Percentiles rank a stretch among this genome's conserved stretches.
phyloP scores from a whole-genome alignment of 371 early-diverging fungal species.

The Parasitella parasitica region DNA sequence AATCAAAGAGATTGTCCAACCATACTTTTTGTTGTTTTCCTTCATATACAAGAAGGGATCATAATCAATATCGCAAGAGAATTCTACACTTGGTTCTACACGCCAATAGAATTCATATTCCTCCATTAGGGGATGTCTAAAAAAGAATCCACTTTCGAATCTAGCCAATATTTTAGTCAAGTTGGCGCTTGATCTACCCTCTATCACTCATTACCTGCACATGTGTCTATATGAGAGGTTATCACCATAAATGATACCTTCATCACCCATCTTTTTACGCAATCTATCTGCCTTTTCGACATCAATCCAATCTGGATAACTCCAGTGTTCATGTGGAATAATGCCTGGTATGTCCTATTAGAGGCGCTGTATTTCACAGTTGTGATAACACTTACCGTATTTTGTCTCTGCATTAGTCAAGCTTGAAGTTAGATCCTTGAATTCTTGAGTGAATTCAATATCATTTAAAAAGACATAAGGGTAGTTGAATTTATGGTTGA shows the following conservation, averaged over 20 bases:
- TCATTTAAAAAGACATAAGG: constrained; percentile 90
- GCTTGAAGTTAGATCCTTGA: constrained; percentile 57
- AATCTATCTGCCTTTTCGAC: constrained; percentile 56
- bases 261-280: constrained; percentile 60
- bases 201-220: constrained; percentile 64
- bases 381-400: constrained; percentile 26
- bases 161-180: constrained; percentile 21
- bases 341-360: constrained; percentile 40
- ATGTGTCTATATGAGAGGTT: constrained; percentile 88
- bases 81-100: constrained; percentile 90
- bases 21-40: constrained; percentile 81
- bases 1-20: constrained; percentile 72
- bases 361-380: neutral
- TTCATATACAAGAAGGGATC: constrained; percentile 91
- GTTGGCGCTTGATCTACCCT: neutral
- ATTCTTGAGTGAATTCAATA: constrained; percentile 75
- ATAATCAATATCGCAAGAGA: constrained; percentile 83
- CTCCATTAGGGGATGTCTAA: constrained; percentile 69
- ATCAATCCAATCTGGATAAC: constrained; percentile 82
- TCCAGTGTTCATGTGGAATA: constrained; percentile 79
- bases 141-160: constrained; percentile 90
- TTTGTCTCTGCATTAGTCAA: constrained; percentile 53
- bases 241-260: constrained; percentile 82
- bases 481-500: constrained; percentile 81
- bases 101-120: constrained; percentile 94